Base-by-base conservation (phyloP, 495 filamentous ascomycete species). In the Penicillium verhagenii region DNA sequence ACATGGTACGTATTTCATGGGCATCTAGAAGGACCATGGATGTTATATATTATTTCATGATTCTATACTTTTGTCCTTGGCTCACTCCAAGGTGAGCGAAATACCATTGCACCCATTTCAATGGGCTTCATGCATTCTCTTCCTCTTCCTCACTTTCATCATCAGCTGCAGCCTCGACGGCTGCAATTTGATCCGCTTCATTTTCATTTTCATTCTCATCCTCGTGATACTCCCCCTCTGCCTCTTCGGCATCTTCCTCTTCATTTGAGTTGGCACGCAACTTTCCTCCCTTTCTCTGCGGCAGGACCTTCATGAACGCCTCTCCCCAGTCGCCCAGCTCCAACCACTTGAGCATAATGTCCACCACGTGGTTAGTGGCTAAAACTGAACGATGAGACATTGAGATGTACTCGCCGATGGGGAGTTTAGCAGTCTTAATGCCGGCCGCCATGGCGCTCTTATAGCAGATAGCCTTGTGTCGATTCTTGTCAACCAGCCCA, bases 261-360 rank as follows among this genome's bases (percentile, higher is more conserved):
- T 58, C 59, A 44, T 61, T 46, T 18, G 50, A 29, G 35, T 53
- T 33, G 3, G 47, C 61, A 59, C 74, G 77, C 65, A 89, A 61
- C 16, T 79, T 72, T 10, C 90, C 86, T 33, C 90, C 89, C 74
- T 97, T 91, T 37, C 94, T 71, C 66, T 86, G 87, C 0, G 94
- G 94, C 51, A 99, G 87, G 11, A 93, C 88, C 42, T 83, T 74
- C 73, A 93, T 72, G 60, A 99, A 97, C 0, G 94, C 92, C 60
- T 87, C 73, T 1, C 86, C 91, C 94, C 94, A 99, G 67, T 97
- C 87, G 0, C 88, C 86, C 24, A 80, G 77, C 58, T 96, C 90
- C 50, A 99, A 60, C 90, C 94, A 99, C 54, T 85, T 83, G 25
- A 94, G 65, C 89, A 99, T 96, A 56, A 99, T 97, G 69, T 97